phyloP scores from a whole-genome alignment of 2,329 filamentous ascomycete species.

The Cercospora sesami region DNA sequence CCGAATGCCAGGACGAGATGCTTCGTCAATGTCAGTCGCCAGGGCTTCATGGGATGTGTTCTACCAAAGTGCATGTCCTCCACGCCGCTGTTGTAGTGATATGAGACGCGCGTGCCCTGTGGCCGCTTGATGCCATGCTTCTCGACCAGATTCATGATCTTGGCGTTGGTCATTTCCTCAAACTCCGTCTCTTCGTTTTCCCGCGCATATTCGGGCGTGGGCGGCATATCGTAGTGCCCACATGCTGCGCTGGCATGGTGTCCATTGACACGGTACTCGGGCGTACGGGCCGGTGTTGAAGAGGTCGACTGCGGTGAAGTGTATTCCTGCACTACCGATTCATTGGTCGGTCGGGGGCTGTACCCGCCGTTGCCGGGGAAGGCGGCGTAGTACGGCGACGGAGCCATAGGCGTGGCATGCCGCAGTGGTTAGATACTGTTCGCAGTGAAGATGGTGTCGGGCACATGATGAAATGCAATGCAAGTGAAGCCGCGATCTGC shows the following conservation, averaged over 20 bases:
- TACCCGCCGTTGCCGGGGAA: slow-evolving; percentile 9
- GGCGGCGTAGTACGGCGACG: slow-evolving; percentile 6
- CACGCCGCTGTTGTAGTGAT: slow-evolving; percentile 91
- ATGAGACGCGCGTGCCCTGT: slow-evolving; percentile 87
- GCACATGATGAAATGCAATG: neutral
- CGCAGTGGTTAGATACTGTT: neutral
- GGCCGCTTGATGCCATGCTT: slow-evolving; percentile 73
- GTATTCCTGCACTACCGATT: slow-evolving; percentile 16
- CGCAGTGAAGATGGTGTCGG: neutral
- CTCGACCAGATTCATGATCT: slow-evolving; percentile 55
- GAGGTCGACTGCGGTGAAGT: slow-evolving; percentile 6
- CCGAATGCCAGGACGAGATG: slow-evolving; percentile 92
- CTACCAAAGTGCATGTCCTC: slow-evolving; percentile 96
- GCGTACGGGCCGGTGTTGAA: neutral
- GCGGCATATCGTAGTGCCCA: slow-evolving; percentile 24
- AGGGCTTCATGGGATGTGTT: slow-evolving; percentile 98
- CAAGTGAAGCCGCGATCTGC: slow-evolving; percentile 1
- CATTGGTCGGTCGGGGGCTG: slow-evolving; percentile 4
- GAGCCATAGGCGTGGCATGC: slow-evolving; percentile 10
- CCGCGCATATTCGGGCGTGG: slow-evolving; percentile 48
- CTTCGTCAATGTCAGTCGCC: slow-evolving; percentile 93
- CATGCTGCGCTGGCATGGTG: neutral
- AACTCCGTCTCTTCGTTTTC: slow-evolving; percentile 46
- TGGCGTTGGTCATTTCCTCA: slow-evolving; percentile 48
- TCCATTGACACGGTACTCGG: slow-evolving; percentile 9